Base-by-base conservation (phyloP, 306 rosid genomes). In the Parietaria judaica region DNA sequence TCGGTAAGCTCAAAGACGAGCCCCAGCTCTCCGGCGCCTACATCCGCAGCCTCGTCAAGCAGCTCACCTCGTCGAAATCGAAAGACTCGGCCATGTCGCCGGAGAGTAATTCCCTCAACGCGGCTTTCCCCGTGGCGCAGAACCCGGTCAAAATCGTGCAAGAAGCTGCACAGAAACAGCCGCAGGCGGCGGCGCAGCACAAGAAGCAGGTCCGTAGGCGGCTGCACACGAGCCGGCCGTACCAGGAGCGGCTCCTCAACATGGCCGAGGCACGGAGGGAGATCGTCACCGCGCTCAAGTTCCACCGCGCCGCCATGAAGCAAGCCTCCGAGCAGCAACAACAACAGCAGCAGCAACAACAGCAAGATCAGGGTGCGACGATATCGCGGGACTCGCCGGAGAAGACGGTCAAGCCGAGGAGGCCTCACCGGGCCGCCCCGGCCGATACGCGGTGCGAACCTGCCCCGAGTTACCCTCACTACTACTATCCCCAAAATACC, bases 181-280 rank as follows among this genome's bases (percentile, higher is more conserved):
- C 69, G 11, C 68, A 35, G 14, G 14, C 66, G 51, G 78, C 72
- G 3, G 0, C 53, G 9, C 53, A 49, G 53, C 53, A 79, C 67
- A 92, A 88, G 60, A 88, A 84, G 73, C 95, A 82, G 71, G 84
- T 84, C 14, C 78, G 99, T 56, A 80, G 90, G 72, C 88, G 96
- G 64, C 85, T 83, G 51, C 94, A 88, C 53, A 72, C 90, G 49
- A 75, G 76, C 35, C 74, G 80, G 74, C 90, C 92, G 39, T 82
- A 92, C 79, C 87, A 92, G 55, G 85, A 86, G 52, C 84, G 85
- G 74, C 86, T 83, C 61, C 58, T 88, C 8, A 84, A 92, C 68
- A 86, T 84, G 97, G 99, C 97, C 5, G 95, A 92, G 76, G 97
- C 97, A 13, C 79, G 99, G 60, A 86, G 84, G 74, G 99, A 92